Percentiles rank a stretch among this genome's conserved stretches.
These are phyloP conservation scores for Boletus pseudopeckii DNA, from an alignment of 768 basidiomycete species.

Conservation along the genomic window DNA sequence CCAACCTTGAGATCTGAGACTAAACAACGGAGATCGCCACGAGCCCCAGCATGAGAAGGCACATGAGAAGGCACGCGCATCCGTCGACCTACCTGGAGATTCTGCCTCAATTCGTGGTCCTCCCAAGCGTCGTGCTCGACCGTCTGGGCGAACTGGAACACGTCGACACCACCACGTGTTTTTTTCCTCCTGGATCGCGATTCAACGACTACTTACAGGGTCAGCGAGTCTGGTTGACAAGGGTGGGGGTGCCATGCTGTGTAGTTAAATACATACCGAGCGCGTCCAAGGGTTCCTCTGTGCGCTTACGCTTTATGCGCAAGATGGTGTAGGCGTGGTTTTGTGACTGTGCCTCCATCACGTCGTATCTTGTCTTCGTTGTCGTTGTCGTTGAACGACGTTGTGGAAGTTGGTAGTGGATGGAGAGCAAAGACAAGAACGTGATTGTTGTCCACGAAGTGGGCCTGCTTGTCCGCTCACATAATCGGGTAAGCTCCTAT, in stretches of 20 bases:
- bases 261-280: constrained; percentile 48
- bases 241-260: constrained; percentile 5
- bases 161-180: constrained; percentile 48
- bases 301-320: constrained; percentile 79
- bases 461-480: neutral
- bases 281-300: constrained; percentile 79
- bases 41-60: neutral
- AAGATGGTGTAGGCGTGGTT: constrained; percentile 62
- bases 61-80: neutral
- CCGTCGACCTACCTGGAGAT: constrained; percentile 53
- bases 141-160: constrained; percentile 81
- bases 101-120: constrained; percentile 52
- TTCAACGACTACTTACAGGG: constrained; percentile 52
- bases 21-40: constrained; percentile 18
- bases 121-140: constrained; percentile 70
- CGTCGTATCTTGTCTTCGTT: neutral
- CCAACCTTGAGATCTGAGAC: constrained; percentile 57
- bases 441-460: neutral
- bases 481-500: constrained; percentile 4
- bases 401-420: neutral
- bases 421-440: neutral
- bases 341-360: constrained; percentile 21
- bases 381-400: neutral
- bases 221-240: constrained; percentile 15
- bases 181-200: constrained; percentile 60